phyloP scores from a whole-genome alignment of 495 filamentous ascomycete genomes.

The Cercophora scortea region DNA sequence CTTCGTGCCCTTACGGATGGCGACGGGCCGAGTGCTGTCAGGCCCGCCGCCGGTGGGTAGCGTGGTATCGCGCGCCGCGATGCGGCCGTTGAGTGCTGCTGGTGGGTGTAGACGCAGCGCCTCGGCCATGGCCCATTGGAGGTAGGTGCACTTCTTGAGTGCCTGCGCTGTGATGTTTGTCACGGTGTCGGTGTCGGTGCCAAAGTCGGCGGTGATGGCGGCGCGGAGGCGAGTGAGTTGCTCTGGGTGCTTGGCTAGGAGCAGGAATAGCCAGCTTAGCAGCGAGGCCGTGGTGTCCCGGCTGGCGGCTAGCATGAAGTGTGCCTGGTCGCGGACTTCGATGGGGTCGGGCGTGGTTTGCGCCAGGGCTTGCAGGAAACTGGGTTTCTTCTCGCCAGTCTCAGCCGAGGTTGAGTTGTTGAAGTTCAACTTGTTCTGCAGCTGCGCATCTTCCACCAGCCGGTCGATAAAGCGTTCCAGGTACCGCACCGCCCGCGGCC shows the following conservation, averaged over 20 bases:
- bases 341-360: too few relatives aligned
- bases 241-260: background rate
- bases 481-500: background rate
- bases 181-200: background rate
- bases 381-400: background rate
- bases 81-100: background rate
- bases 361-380: too few relatives aligned
- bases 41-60: background rate
- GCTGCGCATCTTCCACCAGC: background rate
- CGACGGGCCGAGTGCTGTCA: background rate
- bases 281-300: constrained; percentile 2
- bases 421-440: background rate
- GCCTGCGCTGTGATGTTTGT: background rate
- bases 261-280: constrained; percentile 3
- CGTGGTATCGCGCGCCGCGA: background rate
- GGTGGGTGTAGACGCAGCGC: constrained; percentile 1
- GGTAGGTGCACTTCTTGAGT: background rate
- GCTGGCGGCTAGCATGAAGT: constrained; percentile 1
- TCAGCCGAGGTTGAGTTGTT: constrained; percentile 2
- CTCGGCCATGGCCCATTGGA: constrained; percentile 1
- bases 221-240: background rate
- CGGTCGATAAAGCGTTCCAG: constrained; percentile 5
- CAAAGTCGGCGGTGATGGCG: background rate
- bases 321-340: constrained; percentile 2
- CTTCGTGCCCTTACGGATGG: constrained; percentile 1